Conservation (phyloP, 2,329 filamentous ascomycete genomes). For the Alternaria solani region DNA sequence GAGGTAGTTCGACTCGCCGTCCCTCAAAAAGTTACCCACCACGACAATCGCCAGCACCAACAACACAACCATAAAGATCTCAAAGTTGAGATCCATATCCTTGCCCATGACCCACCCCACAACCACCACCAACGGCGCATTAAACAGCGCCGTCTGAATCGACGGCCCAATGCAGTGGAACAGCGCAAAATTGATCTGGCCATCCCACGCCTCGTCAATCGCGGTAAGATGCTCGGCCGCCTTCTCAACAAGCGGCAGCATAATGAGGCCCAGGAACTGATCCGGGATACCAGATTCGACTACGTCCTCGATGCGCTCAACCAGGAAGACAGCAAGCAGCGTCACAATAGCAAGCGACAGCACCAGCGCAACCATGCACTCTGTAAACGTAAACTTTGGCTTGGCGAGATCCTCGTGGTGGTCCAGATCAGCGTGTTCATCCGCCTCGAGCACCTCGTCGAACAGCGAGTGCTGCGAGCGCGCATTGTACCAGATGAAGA, state of each 20-base stretch:
- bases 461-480: conserved; percentile 80
- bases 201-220: conserved; percentile 83
- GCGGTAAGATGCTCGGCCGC: conserved; percentile 85
- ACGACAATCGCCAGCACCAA: conserved; percentile 85
- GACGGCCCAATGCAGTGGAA: conserved; percentile 87
- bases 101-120: conserved; percentile 79
- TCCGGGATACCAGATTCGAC: conserved; percentile 60
- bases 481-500: conserved; percentile 74
- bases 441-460: conserved; percentile 74
- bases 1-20: conserved; percentile 89
- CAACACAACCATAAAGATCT: conserved; percentile 84
- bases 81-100: conserved; percentile 82
- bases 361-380: conserved; percentile 71
- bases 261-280: conserved; percentile 73
- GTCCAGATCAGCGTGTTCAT: conserved; percentile 73
- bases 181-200: conserved; percentile 83
- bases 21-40: conserved; percentile 85
- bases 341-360: conserved; percentile 74
- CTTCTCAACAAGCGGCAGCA: conserved; percentile 85
- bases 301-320: conserved; percentile 73
- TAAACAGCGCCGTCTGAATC: conserved; percentile 88
- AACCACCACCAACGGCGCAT: conserved; percentile 82
- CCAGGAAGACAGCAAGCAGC: conserved; percentile 75
- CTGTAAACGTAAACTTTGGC: conserved; percentile 76
- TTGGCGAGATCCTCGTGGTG: conserved; percentile 66